Percentiles rank a stretch among this genome's conserved stretches.
These are phyloP conservation scores for Wallacemonas sp. DNA, from an alignment of 208 protist species.

Conservation along the genomic window DNA sequence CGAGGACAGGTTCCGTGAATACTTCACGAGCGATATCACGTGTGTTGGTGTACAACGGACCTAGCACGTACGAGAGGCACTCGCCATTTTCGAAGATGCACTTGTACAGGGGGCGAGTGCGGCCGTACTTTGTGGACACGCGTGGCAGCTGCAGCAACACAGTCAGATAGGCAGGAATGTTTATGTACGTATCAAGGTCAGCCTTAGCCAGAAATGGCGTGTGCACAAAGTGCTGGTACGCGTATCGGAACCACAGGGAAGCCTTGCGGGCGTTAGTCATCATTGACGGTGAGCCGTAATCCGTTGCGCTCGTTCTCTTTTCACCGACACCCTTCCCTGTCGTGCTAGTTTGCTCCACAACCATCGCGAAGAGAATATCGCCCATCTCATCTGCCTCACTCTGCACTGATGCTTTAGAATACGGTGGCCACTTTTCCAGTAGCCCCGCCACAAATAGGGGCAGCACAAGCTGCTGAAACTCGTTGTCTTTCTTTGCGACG, in stretches of 20 bases:
- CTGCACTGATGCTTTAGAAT: neutral
- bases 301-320: neutral
- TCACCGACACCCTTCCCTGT: constrained; percentile 8
- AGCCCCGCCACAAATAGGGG: neutral
- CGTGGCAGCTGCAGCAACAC: neutral
- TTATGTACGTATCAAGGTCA: constrained; percentile 8
- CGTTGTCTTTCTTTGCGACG: neutral
- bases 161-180: constrained; percentile 4
- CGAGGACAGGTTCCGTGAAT: neutral
- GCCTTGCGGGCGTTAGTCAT: constrained; percentile 3
- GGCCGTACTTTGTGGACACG: constrained; percentile 1
- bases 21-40: constrained; percentile 5
- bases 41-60: constrained; percentile 2
- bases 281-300: constrained; percentile 11
- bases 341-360: constrained; percentile 5
- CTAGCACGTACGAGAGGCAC: constrained; percentile 3
- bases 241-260: constrained; percentile 2
- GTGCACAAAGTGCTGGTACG: neutral
- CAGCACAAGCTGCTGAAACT: neutral
- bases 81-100: constrained; percentile 6
- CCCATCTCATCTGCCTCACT: neutral
- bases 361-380: neutral
- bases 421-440: neutral
- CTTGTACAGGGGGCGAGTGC: neutral
- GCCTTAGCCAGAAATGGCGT: constrained; percentile 5